Conservation (phyloP, 139 green algal genomes). For the Haematococcus sp. region DNA sequence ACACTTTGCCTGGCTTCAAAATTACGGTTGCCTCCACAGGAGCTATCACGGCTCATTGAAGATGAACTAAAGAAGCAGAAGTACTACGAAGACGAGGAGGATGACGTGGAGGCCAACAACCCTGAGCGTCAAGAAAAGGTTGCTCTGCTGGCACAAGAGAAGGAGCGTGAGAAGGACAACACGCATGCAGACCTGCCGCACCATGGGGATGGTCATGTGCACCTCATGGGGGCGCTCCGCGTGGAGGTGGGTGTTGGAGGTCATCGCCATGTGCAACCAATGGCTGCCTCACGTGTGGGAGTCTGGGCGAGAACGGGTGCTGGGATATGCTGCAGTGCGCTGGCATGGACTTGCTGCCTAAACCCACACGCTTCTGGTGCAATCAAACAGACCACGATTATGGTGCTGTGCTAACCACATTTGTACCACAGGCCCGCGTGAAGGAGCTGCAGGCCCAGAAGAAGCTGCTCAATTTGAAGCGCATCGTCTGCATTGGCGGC, state of each 20-base stretch:
- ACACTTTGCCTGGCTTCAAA: too few relatives aligned
- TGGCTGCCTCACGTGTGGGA: too few relatives aligned
- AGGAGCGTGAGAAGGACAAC: conserved; percentile 22
- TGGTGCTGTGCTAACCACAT: too few relatives aligned
- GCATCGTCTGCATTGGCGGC: conserved; percentile 47
- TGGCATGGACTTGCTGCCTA: too few relatives aligned
- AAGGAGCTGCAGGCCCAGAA: conserved; percentile 47
- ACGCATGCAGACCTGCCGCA: conserved; percentile 29
- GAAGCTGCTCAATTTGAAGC: conserved; percentile 41
- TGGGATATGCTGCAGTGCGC: too few relatives aligned
- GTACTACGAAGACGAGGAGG: conserved; percentile 26
- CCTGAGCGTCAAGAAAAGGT: too few relatives aligned
- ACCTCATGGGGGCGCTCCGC: conserved; percentile 40
- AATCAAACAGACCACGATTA: neutral
- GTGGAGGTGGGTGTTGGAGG: conserved; percentile 36
- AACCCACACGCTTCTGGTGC: too few relatives aligned
- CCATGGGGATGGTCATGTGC: neutral
- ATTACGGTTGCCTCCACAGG: neutral
- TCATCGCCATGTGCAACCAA: too few relatives aligned
- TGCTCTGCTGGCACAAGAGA: neutral
- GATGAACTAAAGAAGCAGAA: conserved; percentile 33
- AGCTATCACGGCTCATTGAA: conserved; percentile 25
- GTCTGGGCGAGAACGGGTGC: too few relatives aligned
- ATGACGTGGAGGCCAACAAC: conserved; percentile 25
- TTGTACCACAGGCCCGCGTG: conserved; percentile 33